Evolutionary conservation across 106 monocot genomes (phyloP), one percentile per base, ranked within the genome.

Genomic region (Triglochin maritima): DNA sequence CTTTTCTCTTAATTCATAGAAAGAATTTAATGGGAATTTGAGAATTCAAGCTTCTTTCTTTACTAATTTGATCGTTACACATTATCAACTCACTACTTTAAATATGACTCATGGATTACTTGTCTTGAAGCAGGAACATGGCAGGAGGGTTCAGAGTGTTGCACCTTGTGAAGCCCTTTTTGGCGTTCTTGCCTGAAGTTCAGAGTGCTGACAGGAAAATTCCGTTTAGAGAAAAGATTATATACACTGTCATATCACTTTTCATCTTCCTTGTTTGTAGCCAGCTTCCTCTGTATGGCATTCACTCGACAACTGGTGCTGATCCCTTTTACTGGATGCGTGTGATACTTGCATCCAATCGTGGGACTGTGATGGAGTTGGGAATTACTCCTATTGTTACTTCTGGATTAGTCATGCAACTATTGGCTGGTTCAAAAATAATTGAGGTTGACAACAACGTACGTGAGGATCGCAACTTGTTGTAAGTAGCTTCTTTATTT

Each of bases 261-360:
- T 75, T 75, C 75, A 68, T 75, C 47, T 75, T 75, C 42, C 60
- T 75, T 53, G 75, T 75, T 3, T 75, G 75, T 48, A 75, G 75
- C 50, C 75, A 75, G 68, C 67, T 75, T 8, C 75, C 75, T 9
- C 66, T 75, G 6, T 75, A 75, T 68, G 75, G 75, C 10, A 75
- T 75, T 58, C 75, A 75, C 50, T 75, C 75, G 12, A 75, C 75
- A 44, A 75, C 75, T 29, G 75, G 75, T 3, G 75, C 75, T 9
- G 75, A 75, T 60, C 75, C 75, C 47, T 75, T 75, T 59, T 75
- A 75, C 60, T 75, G 75, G 75, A 75, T 75, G 75, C 75, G 75
- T 75, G 75, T 68, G 50, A 75, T 75, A 59, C 67, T 75, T 67
- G 75, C 75, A 16, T 75, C 75, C 6, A 75, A 60, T 51, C 66